phyloP scores from a whole-genome alignment of 2,329 filamentous ascomycete genomes.

The Alternaria conjuncta region DNA sequence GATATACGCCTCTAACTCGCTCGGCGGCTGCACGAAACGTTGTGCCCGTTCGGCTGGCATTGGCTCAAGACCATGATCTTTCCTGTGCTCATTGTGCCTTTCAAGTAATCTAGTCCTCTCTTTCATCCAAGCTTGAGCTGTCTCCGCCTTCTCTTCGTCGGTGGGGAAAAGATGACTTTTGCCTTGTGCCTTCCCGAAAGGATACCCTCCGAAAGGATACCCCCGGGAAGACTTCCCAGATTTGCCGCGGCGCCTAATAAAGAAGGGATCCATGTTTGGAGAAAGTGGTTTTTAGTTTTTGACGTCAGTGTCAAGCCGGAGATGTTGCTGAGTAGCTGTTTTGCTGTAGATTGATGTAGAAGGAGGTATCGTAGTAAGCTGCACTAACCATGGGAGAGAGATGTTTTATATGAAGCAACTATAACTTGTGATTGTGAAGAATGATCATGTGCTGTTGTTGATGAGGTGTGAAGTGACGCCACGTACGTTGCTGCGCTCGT shows the following conservation, averaged over 20 bases:
- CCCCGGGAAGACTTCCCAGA: too few species aligned
- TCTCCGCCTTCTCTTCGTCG: background rate
- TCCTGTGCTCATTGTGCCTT: background rate
- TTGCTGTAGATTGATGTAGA: background rate
- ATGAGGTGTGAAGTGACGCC: background rate
- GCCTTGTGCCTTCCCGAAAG: background rate
- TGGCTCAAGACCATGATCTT: background rate
- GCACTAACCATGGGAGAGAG: background rate
- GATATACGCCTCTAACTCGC: background rate
- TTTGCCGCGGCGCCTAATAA: too few species aligned
- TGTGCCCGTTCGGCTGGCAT: background rate
- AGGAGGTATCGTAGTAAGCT: background rate
- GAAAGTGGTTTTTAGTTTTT: background rate
- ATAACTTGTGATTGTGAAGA: background rate
- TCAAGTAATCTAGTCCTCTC: background rate
- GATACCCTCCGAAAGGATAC: too few species aligned
- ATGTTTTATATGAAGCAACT: background rate
- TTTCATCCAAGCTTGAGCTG: background rate
- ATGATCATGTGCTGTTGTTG: background rate
- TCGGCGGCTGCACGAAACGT: background rate
- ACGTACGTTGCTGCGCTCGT: background rate
- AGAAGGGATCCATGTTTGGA: too few species aligned
- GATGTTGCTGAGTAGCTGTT: background rate
- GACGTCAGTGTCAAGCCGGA: background rate
- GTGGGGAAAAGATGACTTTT: background rate